Base-by-base conservation (phyloP, 768 basidiomycete genomes). In the Asterophora parasitica region DNA sequence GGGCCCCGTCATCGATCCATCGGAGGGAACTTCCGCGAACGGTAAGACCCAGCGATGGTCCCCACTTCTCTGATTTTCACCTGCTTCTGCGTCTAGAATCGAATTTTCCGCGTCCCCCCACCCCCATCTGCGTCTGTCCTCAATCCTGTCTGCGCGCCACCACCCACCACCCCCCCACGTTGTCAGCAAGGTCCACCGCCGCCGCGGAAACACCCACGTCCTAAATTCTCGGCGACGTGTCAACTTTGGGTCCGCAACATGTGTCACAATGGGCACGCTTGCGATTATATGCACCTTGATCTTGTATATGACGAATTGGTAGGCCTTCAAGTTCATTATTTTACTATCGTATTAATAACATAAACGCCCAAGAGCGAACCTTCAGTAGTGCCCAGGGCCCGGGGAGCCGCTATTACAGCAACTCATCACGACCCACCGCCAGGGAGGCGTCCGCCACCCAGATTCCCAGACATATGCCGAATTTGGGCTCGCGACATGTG, bases 181-280 rank as follows among this genome's bases (percentile, higher is more conserved):
- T 8, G 8, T 31, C 30, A 3, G 2, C 30, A 31, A 12, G 30
- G 9, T 9, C 12, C 30, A 31, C 30, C 30, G 12, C 12, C 12
- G 28, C 31, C 33, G n/a, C n/a, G n/a, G 11, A 52, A 41, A 33
- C 57, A 51, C 49, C 52, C 56, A 9, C 57, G 42, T 7, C 63
- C 61, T 0, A 57, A 12, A 10, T 51, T 32, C 36, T n/a, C 42
- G 1, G 54, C 60, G 40, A 49, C 50, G 41, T 65, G 70, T 52
- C 45, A 53, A 49, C 49, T 56, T 50, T 67, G 70, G 69, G 58
- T 73, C 53, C 60, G 60, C 44, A 47, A 65, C 55, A 13, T 48
- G 7, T 67, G 65, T 45, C 4, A 8, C 0, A 20, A 31, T 1
- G 62, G 60, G 1, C 65, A 61, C 43, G 27, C 41, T 7, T 67